phyloP scores from a whole-genome alignment of 2,329 filamentous ascomycete genomes.

The Tolypocladium ophioglossoides region DNA sequence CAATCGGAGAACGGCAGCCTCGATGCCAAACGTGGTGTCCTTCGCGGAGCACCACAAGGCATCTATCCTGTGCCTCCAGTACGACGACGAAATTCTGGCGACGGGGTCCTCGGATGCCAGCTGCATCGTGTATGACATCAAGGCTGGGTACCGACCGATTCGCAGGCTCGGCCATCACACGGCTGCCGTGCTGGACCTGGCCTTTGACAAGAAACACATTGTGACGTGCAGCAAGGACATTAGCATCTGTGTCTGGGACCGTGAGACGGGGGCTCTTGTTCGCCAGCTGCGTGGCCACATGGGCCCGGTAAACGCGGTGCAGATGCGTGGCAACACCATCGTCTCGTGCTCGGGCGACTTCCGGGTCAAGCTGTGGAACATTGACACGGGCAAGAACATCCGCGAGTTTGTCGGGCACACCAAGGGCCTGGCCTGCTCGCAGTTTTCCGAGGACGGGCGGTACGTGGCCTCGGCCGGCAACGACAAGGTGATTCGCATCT shows the following conservation, averaged over 20 bases:
- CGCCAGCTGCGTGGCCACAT: constrained; percentile 76
- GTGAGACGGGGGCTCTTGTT: constrained; percentile 62
- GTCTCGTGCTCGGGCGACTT: constrained; percentile 93
- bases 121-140: constrained; percentile 85
- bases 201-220: constrained; percentile 85
- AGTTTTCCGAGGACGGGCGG: constrained; percentile 91
- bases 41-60: constrained; percentile 69
- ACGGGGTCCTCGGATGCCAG: constrained; percentile 89
- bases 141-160: constrained; percentile 67
- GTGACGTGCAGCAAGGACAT: constrained; percentile 96
- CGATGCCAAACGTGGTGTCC: constrained; percentile 42
- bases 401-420: constrained; percentile 86
- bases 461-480: constrained; percentile 92
- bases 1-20: constrained; percentile 32
- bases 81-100: constrained; percentile 84
- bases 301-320: constrained; percentile 92
- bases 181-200: constrained; percentile 86
- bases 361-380: constrained; percentile 89
- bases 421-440: constrained; percentile 88
- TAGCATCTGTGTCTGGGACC: constrained; percentile 90
- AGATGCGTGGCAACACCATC: constrained; percentile 84
- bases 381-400: constrained; percentile 77
- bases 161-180: constrained; percentile 68
- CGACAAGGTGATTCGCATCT: constrained; percentile 90
- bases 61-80: constrained; percentile 90